These are phyloP conservation scores for Brassica hybrid DNA, from an alignment of 441 rosid genomes.

Conservation along the genomic window DNA sequence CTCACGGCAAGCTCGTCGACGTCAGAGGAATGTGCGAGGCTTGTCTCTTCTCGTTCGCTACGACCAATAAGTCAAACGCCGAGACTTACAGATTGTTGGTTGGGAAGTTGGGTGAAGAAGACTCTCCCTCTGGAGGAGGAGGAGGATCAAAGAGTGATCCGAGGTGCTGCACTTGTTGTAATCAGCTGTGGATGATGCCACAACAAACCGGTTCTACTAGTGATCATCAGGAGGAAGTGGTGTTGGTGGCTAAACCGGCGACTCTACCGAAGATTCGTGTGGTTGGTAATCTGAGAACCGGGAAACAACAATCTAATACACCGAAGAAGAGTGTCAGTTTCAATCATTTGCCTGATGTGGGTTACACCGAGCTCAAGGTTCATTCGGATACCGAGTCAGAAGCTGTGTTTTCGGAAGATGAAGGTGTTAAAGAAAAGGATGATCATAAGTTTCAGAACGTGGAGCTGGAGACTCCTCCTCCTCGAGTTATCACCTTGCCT, in stretches of 20 bases:
- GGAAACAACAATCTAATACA: slow-evolving; percentile 36
- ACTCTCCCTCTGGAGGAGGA: slow-evolving; percentile 33
- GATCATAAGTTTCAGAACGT: slow-evolving; percentile 41
- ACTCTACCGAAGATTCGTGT: slow-evolving; percentile 35
- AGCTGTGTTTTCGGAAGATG: slow-evolving; percentile 45
- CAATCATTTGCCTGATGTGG: slow-evolving; percentile 62
- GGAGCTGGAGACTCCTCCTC: slow-evolving; percentile 46
- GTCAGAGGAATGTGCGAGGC: slow-evolving; percentile 79
- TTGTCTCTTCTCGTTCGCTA: slow-evolving; percentile 86
- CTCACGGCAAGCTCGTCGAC: slow-evolving; percentile 77
- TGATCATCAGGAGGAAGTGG: slow-evolving; percentile 26
- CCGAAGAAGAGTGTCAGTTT: slow-evolving; percentile 41
- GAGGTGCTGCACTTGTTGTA: slow-evolving; percentile 72
- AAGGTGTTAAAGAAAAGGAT: slow-evolving; percentile 39
- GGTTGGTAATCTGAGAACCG: slow-evolving; percentile 36
- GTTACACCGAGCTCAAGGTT: slow-evolving; percentile 68
- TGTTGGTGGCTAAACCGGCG: slow-evolving; percentile 30
- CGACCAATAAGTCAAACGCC: slow-evolving; percentile 73
- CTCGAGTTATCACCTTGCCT: slow-evolving; percentile 38
- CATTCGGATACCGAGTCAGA: slow-evolving; percentile 60
- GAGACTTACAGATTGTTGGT: slow-evolving; percentile 86
- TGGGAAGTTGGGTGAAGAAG: slow-evolving; percentile 75
- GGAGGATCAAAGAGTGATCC: slow-evolving; percentile 44
- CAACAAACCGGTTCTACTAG: slow-evolving; percentile 44
- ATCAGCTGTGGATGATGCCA: slow-evolving; percentile 54